Evolutionary conservation across 208 protist species (phyloP), one percentile per base, ranked within the genome.

Genomic region (Novymonas esmeraldas): DNA sequence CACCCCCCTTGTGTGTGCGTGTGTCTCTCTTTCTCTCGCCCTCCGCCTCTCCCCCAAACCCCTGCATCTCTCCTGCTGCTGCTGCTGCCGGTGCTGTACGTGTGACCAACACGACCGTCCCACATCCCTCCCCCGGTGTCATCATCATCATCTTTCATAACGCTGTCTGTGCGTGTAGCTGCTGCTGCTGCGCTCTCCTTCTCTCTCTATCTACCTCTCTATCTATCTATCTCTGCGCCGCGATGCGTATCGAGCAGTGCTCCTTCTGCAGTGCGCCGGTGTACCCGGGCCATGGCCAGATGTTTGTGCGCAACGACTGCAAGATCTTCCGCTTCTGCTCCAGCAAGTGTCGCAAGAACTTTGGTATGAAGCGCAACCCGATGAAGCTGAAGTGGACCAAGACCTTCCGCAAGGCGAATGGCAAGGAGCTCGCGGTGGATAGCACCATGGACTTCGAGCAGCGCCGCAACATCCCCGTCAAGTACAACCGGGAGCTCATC

Each of bases 361-460:
- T 99, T 79, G 98, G 99, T 73, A 97, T 98, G 91, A 99, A 99
- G 82, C 92, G 97, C 64, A 99, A 99, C 76, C 99, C 99, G 42
- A 96, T 98, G 77, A 99, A 99, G 82, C 83, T 99, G 20, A 89
- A 93, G 66, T 99, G 99, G 99, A 99, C 99, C 24, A 99, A 99
- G 87, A 98, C 99, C 33, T 99, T 98, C 87, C 89, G 99, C 39
- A 98, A 95, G 76, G 83, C 97, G 0, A 85, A 91, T 58, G 98
- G 98, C 28, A 99, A 99, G 84, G 99, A 99, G 80, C 90, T 99
- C 52, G 76, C 94, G 16, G 82, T 98, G 38, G 99, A 99, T 87
- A 94, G 84, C 56, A 98, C 98, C 16, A 99, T 99, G 78, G 97
- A 99, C 38, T 99, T 99, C 80, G 99, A 99, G 88, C 96, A 97